A percentile compares a stretch with the other conserved stretches of the same genome.
These are phyloP conservation scores for Rhododendron ferrugineum DNA, from an alignment of 148 eudicot species.

Conservation along the genomic window DNA sequence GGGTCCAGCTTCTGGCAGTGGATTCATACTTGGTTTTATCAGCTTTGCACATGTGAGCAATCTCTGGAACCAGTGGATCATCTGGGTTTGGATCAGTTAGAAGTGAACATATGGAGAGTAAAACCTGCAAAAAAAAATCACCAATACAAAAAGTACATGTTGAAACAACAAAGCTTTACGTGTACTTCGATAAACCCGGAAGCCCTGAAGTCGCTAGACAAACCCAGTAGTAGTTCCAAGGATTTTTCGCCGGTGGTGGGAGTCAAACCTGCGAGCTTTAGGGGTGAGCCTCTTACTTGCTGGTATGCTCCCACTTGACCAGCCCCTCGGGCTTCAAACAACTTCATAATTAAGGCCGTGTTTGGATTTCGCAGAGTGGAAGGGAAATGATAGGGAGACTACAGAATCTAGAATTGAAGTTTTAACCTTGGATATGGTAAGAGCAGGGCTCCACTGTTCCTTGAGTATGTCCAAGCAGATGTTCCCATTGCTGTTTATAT, in stretches of 20 bases:
- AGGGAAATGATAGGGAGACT: background rate
- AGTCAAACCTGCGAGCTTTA: background rate
- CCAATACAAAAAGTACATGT: background rate
- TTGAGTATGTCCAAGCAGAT: conserved; percentile 74
- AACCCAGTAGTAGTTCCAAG: background rate
- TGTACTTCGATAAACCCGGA: background rate
- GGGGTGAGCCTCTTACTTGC: background rate
- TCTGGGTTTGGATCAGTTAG: conserved; percentile 70
- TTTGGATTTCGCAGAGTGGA: background rate
- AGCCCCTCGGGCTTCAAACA: background rate
- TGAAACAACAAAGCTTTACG: background rate
- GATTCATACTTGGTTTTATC: conserved; percentile 45
- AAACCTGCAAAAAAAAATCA: conserved; percentile 31
- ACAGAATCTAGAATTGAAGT: background rate
- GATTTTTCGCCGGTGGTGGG: background rate
- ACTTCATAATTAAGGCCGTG: background rate
- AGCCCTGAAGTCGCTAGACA: background rate
- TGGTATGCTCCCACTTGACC: background rate
- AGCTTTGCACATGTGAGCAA: conserved; percentile 52
- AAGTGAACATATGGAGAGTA: conserved; percentile 58
- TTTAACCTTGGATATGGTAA: conserved; percentile 68
- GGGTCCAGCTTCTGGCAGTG: conserved; percentile 61
- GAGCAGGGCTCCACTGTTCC: conserved; percentile 82
- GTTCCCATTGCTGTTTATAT: conserved; percentile 60
- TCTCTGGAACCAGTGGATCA: conserved; percentile 62